Evolutionary conservation across 2,329 filamentous ascomycete species (phyloP).

Genomic region (Hypoxylon sp.): DNA sequence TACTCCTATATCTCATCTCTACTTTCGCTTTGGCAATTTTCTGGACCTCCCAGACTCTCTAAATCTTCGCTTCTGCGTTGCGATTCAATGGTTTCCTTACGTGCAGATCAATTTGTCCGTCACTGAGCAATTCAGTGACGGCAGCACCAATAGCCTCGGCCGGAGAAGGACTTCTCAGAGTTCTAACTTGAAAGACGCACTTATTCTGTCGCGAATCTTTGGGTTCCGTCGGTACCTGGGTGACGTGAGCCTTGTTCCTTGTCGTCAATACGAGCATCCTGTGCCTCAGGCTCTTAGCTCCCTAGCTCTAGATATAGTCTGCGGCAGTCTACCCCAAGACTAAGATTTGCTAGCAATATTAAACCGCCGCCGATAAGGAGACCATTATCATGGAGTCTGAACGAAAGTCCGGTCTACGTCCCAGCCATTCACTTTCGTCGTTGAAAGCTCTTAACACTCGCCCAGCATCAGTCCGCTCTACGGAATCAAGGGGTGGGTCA

Average conservation of each 20-base stretch:
- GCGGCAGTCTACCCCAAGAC: background rate
- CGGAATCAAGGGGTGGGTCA: slow-evolving; percentile 38
- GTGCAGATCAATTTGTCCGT: slow-evolving; percentile 10
- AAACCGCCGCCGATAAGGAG: background rate
- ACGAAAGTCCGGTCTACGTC: slow-evolving; percentile 29
- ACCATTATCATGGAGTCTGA: slow-evolving; percentile 41
- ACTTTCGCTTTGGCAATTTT: slow-evolving; percentile 1
- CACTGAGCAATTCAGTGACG: slow-evolving; percentile 10
- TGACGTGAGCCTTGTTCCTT: background rate
- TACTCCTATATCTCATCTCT: slow-evolving; percentile 32
- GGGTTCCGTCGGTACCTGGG: background rate
- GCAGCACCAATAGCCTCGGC: background rate
- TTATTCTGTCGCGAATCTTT: background rate
- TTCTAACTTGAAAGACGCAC: background rate
- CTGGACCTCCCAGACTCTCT: background rate
- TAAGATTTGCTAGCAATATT: background rate
- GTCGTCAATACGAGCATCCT: background rate
- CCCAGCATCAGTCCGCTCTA: slow-evolving; percentile 47
- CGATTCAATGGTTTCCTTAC: slow-evolving; percentile 14
- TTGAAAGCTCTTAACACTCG: slow-evolving; percentile 44
- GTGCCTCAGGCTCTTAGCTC: background rate
- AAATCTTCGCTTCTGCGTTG: background rate
- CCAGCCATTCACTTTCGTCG: slow-evolving; percentile 47
- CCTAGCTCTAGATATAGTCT: background rate
- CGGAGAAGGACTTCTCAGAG: background rate